These are phyloP conservation scores for Suillus decipiens DNA, from an alignment of 768 basidiomycete species.

Conservation along the genomic window DNA sequence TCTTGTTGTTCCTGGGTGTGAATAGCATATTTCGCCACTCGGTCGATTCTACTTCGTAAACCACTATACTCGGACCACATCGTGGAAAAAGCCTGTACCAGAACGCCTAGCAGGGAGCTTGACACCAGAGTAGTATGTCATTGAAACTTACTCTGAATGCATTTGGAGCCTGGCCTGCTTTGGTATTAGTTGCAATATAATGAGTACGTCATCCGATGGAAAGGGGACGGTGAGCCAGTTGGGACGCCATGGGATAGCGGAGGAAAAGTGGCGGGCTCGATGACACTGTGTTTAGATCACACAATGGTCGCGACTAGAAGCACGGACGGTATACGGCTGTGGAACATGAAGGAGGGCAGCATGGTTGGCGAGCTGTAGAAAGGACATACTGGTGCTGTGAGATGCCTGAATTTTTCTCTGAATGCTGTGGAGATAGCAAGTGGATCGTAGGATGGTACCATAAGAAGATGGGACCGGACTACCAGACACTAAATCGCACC, in stretches of 20 bases:
- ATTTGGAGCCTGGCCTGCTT: not conserved
- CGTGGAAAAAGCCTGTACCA: not conserved
- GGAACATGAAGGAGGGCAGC: not conserved
- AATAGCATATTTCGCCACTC: not conserved
- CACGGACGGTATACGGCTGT: not conserved
- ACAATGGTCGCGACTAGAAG: not conserved
- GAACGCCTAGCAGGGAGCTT: not conserved
- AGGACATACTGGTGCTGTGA: not conserved
- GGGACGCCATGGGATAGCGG: not conserved
- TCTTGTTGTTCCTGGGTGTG: not conserved
- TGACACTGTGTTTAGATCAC: not conserved
- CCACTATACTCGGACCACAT: not conserved
- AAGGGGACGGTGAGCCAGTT: not conserved
- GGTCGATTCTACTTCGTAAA: not conserved
- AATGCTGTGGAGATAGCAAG: slow-evolving; percentile 14
- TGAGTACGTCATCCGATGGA: not conserved
- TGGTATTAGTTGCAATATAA: not conserved
- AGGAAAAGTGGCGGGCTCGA: fast-evolving
- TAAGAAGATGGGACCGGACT: slow-evolving; percentile 15
- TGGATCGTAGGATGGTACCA: slow-evolving; percentile 10
- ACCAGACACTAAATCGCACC: not conserved
- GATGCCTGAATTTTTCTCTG: slow-evolving; percentile 15
- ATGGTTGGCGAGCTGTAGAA: not conserved
- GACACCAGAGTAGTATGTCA: not conserved
- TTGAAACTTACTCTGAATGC: not conserved